phyloP scores from a whole-genome alignment of 2,329 filamentous ascomycete genomes.

The Ascochyta koolunga region DNA sequence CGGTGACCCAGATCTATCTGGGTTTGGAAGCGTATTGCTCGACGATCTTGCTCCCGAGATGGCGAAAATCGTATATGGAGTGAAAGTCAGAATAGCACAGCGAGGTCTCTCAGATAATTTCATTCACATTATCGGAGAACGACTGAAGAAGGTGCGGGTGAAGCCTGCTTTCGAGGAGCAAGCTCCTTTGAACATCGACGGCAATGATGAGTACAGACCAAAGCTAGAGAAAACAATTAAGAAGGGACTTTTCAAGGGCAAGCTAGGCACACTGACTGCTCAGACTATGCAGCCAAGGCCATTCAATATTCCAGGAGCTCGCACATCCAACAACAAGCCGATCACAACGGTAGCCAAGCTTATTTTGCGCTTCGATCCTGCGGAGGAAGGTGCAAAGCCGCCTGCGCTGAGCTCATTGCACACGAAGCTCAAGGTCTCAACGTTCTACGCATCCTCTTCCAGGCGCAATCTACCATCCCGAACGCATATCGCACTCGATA shows the following conservation, averaged over 20 bases:
- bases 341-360: constrained; percentile 63
- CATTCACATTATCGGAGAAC: constrained; percentile 55
- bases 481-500: constrained; percentile 50
- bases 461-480: constrained; percentile 58
- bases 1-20: constrained; percentile 62
- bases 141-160: constrained; percentile 63
- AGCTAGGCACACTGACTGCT: constrained; percentile 63
- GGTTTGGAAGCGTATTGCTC: constrained; percentile 56
- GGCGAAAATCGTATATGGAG: constrained; percentile 63
- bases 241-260: constrained; percentile 65
- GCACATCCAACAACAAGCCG: constrained; percentile 46
- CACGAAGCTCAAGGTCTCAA: constrained; percentile 63
- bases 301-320: constrained; percentile 56
- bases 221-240: constrained; percentile 65
- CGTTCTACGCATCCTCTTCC: constrained; percentile 61
- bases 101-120: constrained; percentile 47
- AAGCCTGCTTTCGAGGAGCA: constrained; percentile 65
- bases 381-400: constrained; percentile 55
- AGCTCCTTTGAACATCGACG: constrained; percentile 61
- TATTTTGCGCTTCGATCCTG: constrained; percentile 66
- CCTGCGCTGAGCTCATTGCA: constrained; percentile 60
- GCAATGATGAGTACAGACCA: constrained; percentile 58
- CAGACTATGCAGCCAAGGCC: constrained; percentile 64
- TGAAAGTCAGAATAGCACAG: constrained; percentile 57
- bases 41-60: constrained; percentile 70